Base-by-base conservation (phyloP, 768 basidiomycete genomes). In the Pleurotus ostreatus region DNA sequence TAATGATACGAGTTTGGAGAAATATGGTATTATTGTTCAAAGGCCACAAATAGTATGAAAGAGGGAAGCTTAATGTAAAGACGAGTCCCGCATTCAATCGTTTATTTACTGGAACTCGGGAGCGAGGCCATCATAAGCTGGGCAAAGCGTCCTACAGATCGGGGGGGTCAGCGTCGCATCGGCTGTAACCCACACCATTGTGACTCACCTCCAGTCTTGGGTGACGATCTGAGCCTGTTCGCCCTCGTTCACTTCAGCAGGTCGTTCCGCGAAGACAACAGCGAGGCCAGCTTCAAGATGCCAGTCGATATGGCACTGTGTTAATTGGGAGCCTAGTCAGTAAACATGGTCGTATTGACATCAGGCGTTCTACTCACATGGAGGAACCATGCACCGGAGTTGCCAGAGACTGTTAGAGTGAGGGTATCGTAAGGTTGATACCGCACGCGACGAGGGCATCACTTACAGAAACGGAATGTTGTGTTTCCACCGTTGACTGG, bases 301-400 rank as follows among this genome's bases (percentile, higher is more conserved):
- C 70, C 70, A 72, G 49, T 72, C 71, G 37, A 72, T 70, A 63
- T 72, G 70, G 49, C 70, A 70, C 37, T 20, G 2, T 30, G 46
- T n/a, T 23, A 26, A 6, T 9, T 38, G 25, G 5, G 9, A 12
- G 20, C 23, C 58, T 55, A 11, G 44, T 43, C 23, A 48, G 16
- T 4, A 9, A 5, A n/a, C 13, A 4, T 22, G 6, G 9, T 1
- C 12, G 20, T 39, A 23, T 16, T 2, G 5, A 47, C 20, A 40
- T 52, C 63, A 46, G 38, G 74, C 73, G 72, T 73, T 44, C n/a
- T 18, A 13, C 51, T 40, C 22, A 53, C 51, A 54, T 78, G 77
- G 48, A 78, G 68, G 68, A 79, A 74, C 79, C 82, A 84, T 5
- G 80, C 78, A 20, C 86, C 86, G 0, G 86, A 73, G 68, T 87